A percentile compares a stretch with the other conserved stretches of the same genome.
Conservation (phyloP, 1,139 yeast genomes). For the Hemisphaericaspora subhashii region DNA sequence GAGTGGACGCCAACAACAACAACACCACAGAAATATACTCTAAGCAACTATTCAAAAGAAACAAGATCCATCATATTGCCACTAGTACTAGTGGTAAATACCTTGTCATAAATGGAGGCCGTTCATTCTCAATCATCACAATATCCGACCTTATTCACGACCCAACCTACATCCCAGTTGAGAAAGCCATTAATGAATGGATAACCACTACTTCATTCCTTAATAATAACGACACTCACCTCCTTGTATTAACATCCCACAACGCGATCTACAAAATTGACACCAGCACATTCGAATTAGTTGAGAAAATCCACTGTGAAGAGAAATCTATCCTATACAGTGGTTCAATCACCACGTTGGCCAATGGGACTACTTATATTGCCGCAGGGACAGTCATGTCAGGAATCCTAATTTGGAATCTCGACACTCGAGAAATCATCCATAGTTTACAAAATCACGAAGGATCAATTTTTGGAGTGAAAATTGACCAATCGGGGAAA, state of each 20-base stretch:
- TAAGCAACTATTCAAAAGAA: constrained; percentile 57
- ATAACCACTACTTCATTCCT: constrained; percentile 58
- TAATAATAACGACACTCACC: constrained; percentile 28
- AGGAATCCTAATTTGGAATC: constrained; percentile 81
- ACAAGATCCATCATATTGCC: constrained; percentile 77
- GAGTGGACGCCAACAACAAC: constrained; percentile 27
- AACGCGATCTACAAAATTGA: constrained; percentile 61
- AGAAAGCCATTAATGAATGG: constrained; percentile 73
- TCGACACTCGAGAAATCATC: constrained; percentile 41
- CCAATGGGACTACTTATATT: constrained; percentile 46
- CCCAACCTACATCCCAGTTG: constrained; percentile 22
- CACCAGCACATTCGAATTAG: constrained; percentile 21
- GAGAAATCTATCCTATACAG: constrained; percentile 87
- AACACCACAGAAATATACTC: constrained; percentile 38
- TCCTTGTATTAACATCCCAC: constrained; percentile 74
- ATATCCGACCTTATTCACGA: constrained; percentile 23
- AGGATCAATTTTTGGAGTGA: constrained; percentile 87
- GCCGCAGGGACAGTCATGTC: constrained; percentile 94
- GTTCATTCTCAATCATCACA: constrained; percentile 56
- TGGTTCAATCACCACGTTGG: constrained; percentile 62
- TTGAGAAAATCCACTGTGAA: constrained; percentile 49
- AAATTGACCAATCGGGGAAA: constrained; percentile 55
- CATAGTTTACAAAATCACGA: constrained; percentile 72
- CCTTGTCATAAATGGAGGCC: constrained; percentile 67
- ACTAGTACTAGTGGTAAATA: constrained; percentile 27